Base-by-base conservation (phyloP, 257 asterid genomes). In the Cordia subcordata region DNA sequence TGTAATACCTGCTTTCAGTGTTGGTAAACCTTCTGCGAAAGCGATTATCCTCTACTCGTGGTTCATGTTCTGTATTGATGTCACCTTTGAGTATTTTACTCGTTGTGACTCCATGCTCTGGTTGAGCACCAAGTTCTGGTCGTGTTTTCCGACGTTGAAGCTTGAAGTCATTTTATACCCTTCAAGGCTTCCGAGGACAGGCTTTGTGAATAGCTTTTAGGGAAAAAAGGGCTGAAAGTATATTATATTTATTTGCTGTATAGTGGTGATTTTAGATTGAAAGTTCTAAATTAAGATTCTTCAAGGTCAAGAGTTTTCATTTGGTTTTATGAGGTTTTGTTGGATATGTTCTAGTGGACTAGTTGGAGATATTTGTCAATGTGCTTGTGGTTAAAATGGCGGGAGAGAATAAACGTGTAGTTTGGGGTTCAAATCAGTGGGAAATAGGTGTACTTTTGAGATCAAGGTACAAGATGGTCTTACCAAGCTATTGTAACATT, bases 81-180 rank as follows among this genome's bases (percentile, higher is more conserved):
- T 60, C 46, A 38, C 19, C n/a, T 53, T 42, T 49, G 62, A 53
- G 49, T 61, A n/a, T 62, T 70, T 44, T 50, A 53, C 61, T 60
- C 59, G 76, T 59, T 38, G 45, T 63, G 35, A 16, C 14, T 14
- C n/a, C n/a, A 52, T 45, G 16, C 61, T 60, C 21, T 45, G 11
- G 39, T 18, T 19, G 59, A 51, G 60, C 40, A 18, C 50, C 69
- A 0, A n/a, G 21, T 58, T 39, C 49, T 38, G 65, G 55, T 18
- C 49, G 49, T 37, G 55, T 49, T 44, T 64, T 13, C 27, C 59
- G 13, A 35, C 42, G 45, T 42, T 45, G 66, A 53, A 53, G 68
- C 73, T 53, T 60, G 67, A 58, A 75, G 73, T 58, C 40, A 49
- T 65, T 54, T 61, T 66, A 54, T 50, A 54, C 42, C 47, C 67